Percentiles rank a stretch among this genome's conserved stretches.
These are phyloP conservation scores for Globisporangium paroecandrum DNA, from an alignment of 352 stramenopile species.

Conservation along the genomic window DNA sequence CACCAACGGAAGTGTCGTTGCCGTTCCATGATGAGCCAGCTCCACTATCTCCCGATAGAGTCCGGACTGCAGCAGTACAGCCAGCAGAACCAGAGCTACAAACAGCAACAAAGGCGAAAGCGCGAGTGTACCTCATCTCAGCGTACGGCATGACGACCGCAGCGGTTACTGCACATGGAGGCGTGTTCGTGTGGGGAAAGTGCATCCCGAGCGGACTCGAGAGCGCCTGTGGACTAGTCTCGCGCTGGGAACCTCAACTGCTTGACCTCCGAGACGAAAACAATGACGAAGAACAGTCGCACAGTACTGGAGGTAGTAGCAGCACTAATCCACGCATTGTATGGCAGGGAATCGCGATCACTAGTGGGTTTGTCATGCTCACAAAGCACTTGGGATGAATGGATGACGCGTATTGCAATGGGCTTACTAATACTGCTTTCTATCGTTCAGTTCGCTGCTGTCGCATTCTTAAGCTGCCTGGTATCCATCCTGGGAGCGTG, in stretches of 20 bases:
- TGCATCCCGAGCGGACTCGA: constrained; percentile 28
- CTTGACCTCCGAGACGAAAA: constrained; percentile 16
- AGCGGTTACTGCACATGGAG: constrained; percentile 21
- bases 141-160: constrained; percentile 25
- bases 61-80: not conserved
- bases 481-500: constrained; percentile 11
- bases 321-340: not conserved
- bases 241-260: constrained; percentile 23
- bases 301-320: not conserved
- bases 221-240: constrained; percentile 32
- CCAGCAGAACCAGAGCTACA: not conserved
- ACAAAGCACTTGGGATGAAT: constrained; percentile 18
- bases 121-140: constrained; percentile 30
- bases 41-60: not conserved
- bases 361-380: constrained; percentile 42
- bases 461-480: constrained; percentile 4
- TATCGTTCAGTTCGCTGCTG: not conserved
- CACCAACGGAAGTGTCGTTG: not conserved
- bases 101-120: not conserved
- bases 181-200: constrained; percentile 39
- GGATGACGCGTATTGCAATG: constrained; percentile 5
- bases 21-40: not conserved
- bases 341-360: constrained; percentile 46
- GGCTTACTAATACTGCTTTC: constrained; percentile 19
- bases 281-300: not conserved